A percentile compares a stretch with the other conserved stretches of the same genome.
These are phyloP conservation scores for Entomortierella lignicola DNA, from an alignment of 192 early-diverging fungal genomes.

Conservation along the genomic window DNA sequence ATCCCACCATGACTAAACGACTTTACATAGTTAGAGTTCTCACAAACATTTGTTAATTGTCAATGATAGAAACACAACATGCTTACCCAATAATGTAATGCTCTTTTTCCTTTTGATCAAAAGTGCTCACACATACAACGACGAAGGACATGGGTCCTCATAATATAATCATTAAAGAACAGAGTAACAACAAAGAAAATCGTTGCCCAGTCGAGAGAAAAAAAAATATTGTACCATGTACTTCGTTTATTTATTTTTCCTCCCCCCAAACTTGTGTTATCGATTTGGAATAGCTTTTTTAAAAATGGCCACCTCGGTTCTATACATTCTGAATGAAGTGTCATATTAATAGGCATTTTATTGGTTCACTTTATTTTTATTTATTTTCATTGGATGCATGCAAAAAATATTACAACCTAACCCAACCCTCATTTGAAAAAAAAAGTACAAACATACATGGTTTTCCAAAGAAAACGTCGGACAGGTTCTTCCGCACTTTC, in stretches of 20 bases:
- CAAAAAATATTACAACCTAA: too few relatives aligned
- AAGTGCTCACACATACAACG: too few relatives aligned
- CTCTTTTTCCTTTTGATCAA: neutral
- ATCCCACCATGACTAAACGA: neutral
- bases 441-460: too few relatives aligned
- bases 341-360: neutral
- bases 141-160: neutral
- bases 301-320: neutral
- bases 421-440: too few relatives aligned
- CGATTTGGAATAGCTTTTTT: constrained; percentile 3
- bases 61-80: neutral
- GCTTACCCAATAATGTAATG: constrained; percentile 13
- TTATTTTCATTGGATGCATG: neutral
- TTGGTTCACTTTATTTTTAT: neutral
- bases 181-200: too few relatives aligned
- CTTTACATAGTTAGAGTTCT: neutral
- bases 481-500: constrained; percentile 19
- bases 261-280: too few relatives aligned
- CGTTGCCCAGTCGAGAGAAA: too few relatives aligned
- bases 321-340: neutral
- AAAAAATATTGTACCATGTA: too few relatives aligned
- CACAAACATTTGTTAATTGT: neutral
- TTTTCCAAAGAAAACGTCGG: too few relatives aligned
- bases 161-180: too few relatives aligned
- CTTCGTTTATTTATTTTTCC: neutral